Percentiles rank a stretch among this genome's conserved stretches.
phyloP scores from a whole-genome alignment of 176 grass and related monocot genomes.

The Oryza glaberrima region DNA sequence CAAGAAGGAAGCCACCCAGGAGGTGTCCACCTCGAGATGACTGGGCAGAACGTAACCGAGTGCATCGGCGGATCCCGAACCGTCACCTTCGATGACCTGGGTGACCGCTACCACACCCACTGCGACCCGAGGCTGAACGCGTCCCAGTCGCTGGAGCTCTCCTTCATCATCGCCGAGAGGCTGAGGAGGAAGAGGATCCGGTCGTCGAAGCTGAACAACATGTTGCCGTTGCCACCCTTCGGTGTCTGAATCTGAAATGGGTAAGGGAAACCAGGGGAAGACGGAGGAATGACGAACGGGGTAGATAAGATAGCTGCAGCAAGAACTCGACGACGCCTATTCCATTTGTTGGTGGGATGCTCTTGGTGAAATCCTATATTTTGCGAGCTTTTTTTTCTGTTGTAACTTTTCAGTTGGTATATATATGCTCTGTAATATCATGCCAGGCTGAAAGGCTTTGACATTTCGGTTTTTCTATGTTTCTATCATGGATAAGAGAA shows the following conservation, averaged over 20 bases:
- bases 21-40: slow-evolving; percentile 93
- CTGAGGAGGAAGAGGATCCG: slow-evolving; percentile 79
- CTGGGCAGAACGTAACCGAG: slow-evolving; percentile 90
- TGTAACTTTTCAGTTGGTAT: slow-evolving; percentile 23
- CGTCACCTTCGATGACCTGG: slow-evolving; percentile 82
- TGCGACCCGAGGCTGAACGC: slow-evolving; percentile 88
- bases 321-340: slow-evolving; percentile 18
- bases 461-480: slow-evolving; percentile 36
- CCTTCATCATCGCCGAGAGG: slow-evolving; percentile 87
- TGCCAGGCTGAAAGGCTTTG: slow-evolving; percentile 36
- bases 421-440: slow-evolving; percentile 42
- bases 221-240: slow-evolving; percentile 53
- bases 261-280: not conserved
- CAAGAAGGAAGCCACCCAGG: slow-evolving; percentile 90
- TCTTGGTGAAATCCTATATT: slow-evolving; percentile 43
- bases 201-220: slow-evolving; percentile 39
- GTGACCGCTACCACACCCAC: slow-evolving; percentile 89
- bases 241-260: slow-evolving; percentile 67
- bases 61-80: slow-evolving; percentile 85
- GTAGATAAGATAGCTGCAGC: slow-evolving; percentile 25
- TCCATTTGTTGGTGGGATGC: slow-evolving; percentile 54
- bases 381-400: slow-evolving; percentile 23
- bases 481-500: slow-evolving; percentile 19
- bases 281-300: not conserved
- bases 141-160: slow-evolving; percentile 77